Percentiles rank a stretch among this genome's conserved stretches.
phyloP scores from a whole-genome alignment of 768 basidiomycete species.

The Pulveroboletus sp. region DNA sequence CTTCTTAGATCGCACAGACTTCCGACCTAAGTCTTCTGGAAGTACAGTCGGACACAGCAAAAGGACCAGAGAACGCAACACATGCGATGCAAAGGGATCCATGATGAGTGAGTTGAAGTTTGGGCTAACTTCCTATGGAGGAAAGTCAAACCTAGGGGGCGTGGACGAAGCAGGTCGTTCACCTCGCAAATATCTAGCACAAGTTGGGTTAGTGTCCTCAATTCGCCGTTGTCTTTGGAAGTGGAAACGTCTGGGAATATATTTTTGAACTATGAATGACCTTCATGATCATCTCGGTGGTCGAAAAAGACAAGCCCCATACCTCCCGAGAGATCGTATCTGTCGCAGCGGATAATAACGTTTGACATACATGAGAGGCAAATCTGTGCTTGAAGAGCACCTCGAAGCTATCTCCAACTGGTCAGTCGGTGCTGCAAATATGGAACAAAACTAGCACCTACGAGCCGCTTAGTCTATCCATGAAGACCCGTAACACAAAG shows the following conservation, averaged over 20 bases:
- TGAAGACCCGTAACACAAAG: constrained; percentile 86
- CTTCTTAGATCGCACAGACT: constrained; percentile 74
- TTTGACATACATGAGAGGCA: constrained; percentile 94
- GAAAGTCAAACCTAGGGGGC: constrained; percentile 13
- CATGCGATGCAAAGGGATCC: constrained; percentile 90
- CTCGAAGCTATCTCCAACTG: constrained; percentile 46
- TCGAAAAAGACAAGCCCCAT: constrained; percentile 3
- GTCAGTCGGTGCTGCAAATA: constrained; percentile 5
- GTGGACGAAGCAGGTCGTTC: constrained; percentile 12
- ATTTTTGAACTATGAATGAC: constrained; percentile 42
- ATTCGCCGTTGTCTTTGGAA: constrained; percentile 54
- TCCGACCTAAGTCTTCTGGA: constrained; percentile 33
- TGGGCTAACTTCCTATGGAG: constrained; percentile 63
- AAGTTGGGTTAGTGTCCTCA: constrained; percentile 60
- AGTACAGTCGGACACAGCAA: constrained; percentile 65
- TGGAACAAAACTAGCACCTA: constrained; percentile 41
- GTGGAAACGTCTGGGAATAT: constrained; percentile 47
- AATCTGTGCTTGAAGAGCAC: constrained; percentile 74
- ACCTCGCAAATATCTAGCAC: constrained; percentile 64
- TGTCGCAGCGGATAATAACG: constrained; percentile 63
- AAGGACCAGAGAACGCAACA: constrained; percentile 72
- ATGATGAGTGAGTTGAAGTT: constrained; percentile 60
- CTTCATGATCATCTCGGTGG: not conserved
- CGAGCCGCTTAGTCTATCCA: constrained; percentile 85
- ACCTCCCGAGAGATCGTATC: constrained; percentile 72